Conservation (phyloP, 1,284 basidiomycete species). For the Puccinia novopanici region DNA sequence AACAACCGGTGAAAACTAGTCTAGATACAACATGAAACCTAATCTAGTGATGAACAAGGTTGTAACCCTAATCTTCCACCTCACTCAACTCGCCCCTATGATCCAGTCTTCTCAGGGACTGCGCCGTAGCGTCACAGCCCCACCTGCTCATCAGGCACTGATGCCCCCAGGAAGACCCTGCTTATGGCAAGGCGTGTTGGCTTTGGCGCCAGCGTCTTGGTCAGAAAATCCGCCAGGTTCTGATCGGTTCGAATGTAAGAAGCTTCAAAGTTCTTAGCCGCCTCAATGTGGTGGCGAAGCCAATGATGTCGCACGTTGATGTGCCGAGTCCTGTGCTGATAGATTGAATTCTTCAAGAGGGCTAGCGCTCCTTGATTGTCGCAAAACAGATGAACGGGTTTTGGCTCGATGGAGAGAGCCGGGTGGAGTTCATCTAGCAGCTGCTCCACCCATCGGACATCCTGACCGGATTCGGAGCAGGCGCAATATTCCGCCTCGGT, state of each 20-base stretch:
- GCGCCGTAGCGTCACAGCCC: no score
- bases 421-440: not conserved
- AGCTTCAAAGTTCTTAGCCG: not conserved
- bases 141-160: no score
- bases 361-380: conserved; percentile 26
- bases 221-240: not conserved
- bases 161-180: no score
- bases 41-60: no score
- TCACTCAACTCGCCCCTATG: no score
- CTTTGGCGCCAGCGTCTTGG: not conserved
- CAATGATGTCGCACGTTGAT: no score
- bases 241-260: not conserved
- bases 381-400: not conserved
- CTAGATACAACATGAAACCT: no score
- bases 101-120: no score
- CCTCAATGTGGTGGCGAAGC: not conserved
- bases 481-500: no score
- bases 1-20: no score
- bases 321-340: conserved; percentile 8
- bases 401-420: not conserved
- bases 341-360: not conserved
- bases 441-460: not conserved
- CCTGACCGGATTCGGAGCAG: conserved; percentile 1
- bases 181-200: no score
- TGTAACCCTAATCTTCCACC: no score